phyloP scores from a whole-genome alignment of 2,329 filamentous ascomycete genomes.

The Endocalyx cinctus region DNA sequence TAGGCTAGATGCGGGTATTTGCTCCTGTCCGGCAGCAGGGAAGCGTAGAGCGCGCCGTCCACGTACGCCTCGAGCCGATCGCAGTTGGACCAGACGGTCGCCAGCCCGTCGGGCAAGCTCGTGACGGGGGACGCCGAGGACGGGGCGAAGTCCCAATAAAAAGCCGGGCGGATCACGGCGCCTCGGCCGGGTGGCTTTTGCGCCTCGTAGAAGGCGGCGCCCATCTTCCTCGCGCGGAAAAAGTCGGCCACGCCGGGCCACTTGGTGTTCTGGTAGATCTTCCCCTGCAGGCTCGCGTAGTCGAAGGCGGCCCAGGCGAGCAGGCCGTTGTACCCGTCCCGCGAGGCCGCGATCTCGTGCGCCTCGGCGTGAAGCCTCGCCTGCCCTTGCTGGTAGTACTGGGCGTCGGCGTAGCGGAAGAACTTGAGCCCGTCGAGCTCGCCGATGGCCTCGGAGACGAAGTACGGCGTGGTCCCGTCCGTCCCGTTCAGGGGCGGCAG shows the following conservation, averaged over 20 bases:
- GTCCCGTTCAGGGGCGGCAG: background rate
- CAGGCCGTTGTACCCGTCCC: background rate
- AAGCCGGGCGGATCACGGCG: background rate
- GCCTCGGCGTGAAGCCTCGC: slow-evolving; percentile 1
- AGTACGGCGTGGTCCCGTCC: background rate
- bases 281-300: background rate
- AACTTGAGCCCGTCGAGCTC: background rate
- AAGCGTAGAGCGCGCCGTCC: background rate
- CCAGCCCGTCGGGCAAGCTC: background rate
- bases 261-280: background rate
- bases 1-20: background rate
- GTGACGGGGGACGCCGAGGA: background rate
- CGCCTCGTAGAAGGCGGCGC: too few relatives aligned
- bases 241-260: background rate
- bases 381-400: slow-evolving; percentile 1
- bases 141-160: slow-evolving; percentile 1
- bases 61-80: background rate
- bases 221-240: too few relatives aligned
- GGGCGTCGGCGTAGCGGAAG: background rate
- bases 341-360: background rate
- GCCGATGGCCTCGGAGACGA: background rate
- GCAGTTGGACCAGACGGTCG: background rate
- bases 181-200: too few relatives aligned
- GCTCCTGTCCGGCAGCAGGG: background rate
- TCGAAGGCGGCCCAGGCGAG: background rate